Evolutionary conservation across 2,329 filamentous ascomycete species (phyloP).

Genomic region (Tolypocladium pustulatum): DNA sequence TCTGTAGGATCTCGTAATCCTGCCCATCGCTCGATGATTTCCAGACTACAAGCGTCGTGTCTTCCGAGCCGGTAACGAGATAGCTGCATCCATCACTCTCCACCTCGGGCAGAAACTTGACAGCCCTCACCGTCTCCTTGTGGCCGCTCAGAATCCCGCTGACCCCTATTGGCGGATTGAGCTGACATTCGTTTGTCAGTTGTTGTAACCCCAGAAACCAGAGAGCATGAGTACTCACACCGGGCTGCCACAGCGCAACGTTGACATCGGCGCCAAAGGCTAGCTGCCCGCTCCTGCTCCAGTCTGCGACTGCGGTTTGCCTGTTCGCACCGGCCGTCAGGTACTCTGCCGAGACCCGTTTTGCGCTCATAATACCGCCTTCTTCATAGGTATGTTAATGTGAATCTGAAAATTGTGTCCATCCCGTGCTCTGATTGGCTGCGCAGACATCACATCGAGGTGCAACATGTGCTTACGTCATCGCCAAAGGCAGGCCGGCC

Average conservation of each 20-base stretch:
- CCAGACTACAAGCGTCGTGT: constrained; percentile 72
- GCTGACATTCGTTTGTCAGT: constrained; percentile 15
- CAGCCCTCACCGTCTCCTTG: constrained; percentile 67
- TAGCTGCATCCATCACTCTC: constrained; percentile 37
- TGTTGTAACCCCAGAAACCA: not conserved
- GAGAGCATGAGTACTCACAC: constrained; percentile 41
- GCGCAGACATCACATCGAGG: constrained; percentile 8
- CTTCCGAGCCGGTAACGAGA: constrained; percentile 71
- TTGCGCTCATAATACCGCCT: constrained; percentile 15
- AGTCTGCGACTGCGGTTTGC: constrained; percentile 83
- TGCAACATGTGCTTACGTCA: constrained; percentile 5
- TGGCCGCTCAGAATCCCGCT: constrained; percentile 63
- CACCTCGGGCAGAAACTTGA: constrained; percentile 59
- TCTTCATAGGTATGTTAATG: constrained; percentile 4
- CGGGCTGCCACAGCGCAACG: constrained; percentile 78
- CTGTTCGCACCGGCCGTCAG: constrained; percentile 80
- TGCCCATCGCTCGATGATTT: constrained; percentile 16
- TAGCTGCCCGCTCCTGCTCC: constrained; percentile 62
- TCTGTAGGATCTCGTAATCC: constrained; percentile 36
- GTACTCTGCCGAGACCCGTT: constrained; percentile 33
- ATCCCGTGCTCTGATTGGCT: constrained; percentile 25
- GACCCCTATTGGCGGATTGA: constrained; percentile 43
- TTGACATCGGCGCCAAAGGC: constrained; percentile 87
- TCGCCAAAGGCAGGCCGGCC: not conserved
- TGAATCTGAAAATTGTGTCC: constrained; percentile 24